Base-by-base conservation (phyloP, 2,329 filamentous ascomycete genomes). In the Alternaria panax region DNA sequence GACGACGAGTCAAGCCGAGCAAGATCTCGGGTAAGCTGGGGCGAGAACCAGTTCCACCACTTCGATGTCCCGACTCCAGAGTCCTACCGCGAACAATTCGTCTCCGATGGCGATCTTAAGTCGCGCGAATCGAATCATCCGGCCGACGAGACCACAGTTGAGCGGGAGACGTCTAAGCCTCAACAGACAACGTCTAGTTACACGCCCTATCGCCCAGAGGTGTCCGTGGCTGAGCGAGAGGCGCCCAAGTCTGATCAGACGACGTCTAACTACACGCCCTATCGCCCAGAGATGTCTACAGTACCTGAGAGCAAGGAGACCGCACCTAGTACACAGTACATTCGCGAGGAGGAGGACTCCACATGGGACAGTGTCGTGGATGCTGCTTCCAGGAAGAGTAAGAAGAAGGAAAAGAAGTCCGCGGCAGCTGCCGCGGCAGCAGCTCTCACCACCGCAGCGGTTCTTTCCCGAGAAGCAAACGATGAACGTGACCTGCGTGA, bases 61-160 rank as follows among this genome's bases (percentile, higher is more conserved):
- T 84, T 82, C 47, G 80, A 83, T 51, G 79, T 80, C 3, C 75
- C 73, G 6, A 83, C 81, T 1, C 81, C 82, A 4, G 79, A 83
- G 25, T 78, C 79, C 7, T 72, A 67, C 53, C 76, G 75, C 18
- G 80, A 80, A 30, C 64, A 75, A 16, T 78, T 74, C 51, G 71
- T 79, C 34, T 73, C 73, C 6, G 71, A 75, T 43, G 57, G 57
- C 28, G 74, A 77, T 42, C 30, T 72, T 20, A 71, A 70, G 52
- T 57, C 67, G 14, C 60, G 67, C 16, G 54, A 68, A 12, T 60
- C 60, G 34, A 59, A 69, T n/a, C 65, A 74, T 24, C 65, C 69
- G 2, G 60, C 74, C 7, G 73, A 80, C 52, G 76, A 80, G 40
- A 73, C 80, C 42, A 74, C 80, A 7, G 78, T 80, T 4, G 78